Base-by-base conservation (phyloP, 495 filamentous ascomycete genomes). In the Penicillium parvum region DNA sequence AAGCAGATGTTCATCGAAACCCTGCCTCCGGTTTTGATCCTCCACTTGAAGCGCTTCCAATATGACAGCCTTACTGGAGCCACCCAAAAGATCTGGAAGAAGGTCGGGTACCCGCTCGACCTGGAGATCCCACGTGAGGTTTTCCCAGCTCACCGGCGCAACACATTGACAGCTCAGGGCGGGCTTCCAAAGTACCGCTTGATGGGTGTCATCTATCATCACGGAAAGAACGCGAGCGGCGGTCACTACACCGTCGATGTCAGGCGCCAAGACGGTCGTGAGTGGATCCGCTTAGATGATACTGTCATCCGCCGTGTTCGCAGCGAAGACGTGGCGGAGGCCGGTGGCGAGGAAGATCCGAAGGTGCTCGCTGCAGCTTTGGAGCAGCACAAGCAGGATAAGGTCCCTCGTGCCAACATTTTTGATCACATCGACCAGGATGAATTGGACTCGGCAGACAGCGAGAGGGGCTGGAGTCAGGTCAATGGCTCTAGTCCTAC, bases 11-110 rank as follows among this genome's bases (percentile, higher is more conserved):
- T 95, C 58, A 95, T 98, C 47, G 94, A 97, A 60, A 89, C 83
- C 2, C 67, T 97, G 4, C 92, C 92, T 3, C 88, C 90, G 11
- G 87, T 97, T 12, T 79, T 98, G 3, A 92, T 97, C 38, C 77
- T 98, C 27, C 92, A 98, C 57, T 74, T 98, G 7, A 98, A 98
- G 65, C 87, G 94, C 8, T 98, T 98, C 74, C 88, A 96, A 53
- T 97, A 94, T 60, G 89, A 96, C 41, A 85, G 81, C 52, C 74
- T 79, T n/a, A 88, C 85, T 10, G 70, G 71, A 32, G 89, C 90
- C 9, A 94, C 90, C 1, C 86, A 95, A 56, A 98, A 98, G 66
- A 95, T 97, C 45, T 97, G 91, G 91, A 98, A 96, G 72, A 91
- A 90, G 66, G 74, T 98, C 51, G 91, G 88, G 25, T 97, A 98